These are phyloP conservation scores for Colletotrichum ledebouriae DNA, from an alignment of 2,329 filamentous ascomycete species.

Conservation along the genomic window DNA sequence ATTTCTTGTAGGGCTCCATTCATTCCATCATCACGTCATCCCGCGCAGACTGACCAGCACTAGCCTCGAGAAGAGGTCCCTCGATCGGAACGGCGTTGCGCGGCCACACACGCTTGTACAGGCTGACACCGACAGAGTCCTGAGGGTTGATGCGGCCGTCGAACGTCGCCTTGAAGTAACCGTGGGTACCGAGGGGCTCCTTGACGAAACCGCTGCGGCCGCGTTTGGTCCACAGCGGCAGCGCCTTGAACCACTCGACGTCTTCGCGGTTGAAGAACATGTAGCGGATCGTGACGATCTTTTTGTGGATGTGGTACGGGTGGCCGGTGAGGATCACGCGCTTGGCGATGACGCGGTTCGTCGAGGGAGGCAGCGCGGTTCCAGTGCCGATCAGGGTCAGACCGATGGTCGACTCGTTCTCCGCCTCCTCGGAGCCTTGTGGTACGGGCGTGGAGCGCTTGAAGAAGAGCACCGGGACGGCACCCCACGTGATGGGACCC, in stretches of 20 bases:
- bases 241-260: constrained; percentile 96
- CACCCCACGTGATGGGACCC: constrained; percentile 92
- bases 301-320: constrained; percentile 99
- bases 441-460: constrained; percentile 63
- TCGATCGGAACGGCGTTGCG: constrained; percentile 69
- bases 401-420: constrained; percentile 57
- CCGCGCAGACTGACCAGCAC: constrained; percentile 42
- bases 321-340: constrained; percentile 94
- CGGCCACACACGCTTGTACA: constrained; percentile 90
- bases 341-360: constrained; percentile 88
- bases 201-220: constrained; percentile 93
- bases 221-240: constrained; percentile 93
- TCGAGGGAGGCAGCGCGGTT: constrained; percentile 84
- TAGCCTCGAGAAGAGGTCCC: constrained; percentile 57
- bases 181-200: constrained; percentile 94
- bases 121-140: constrained; percentile 90
- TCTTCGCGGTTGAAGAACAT: constrained; percentile 99
- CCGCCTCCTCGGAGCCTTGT: constrained; percentile 58
- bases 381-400: constrained; percentile 87
- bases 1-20: constrained; percentile 44
- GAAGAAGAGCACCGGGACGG: constrained; percentile 92
- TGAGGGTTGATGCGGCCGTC: constrained; percentile 96
- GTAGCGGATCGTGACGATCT: constrained; percentile 95
- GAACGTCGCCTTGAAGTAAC: constrained; percentile 99
- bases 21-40: constrained; percentile 58